These are phyloP conservation scores for Penicillium salamii DNA, from an alignment of 495 filamentous ascomycete species.

Conservation along the genomic window DNA sequence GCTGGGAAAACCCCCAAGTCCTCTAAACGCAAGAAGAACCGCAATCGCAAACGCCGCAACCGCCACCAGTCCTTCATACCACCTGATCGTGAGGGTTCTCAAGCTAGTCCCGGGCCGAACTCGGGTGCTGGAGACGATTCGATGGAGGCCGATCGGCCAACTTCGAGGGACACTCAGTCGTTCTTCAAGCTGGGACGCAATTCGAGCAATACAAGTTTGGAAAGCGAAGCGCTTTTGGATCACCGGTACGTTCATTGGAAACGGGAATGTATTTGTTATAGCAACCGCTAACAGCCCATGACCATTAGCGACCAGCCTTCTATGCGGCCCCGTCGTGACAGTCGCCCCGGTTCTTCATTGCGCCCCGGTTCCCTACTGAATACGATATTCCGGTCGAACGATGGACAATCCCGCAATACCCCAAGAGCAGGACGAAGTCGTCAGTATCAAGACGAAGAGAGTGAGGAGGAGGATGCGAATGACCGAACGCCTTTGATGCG, in stretches of 20 bases:
- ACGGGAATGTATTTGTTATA: too few relatives aligned
- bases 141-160: conserved; percentile 30
- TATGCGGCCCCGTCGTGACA: conserved; percentile 67
- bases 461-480: conserved; percentile 40
- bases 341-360: conserved; percentile 49
- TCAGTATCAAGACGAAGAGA: conserved; percentile 44
- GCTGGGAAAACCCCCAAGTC: conserved; percentile 26
- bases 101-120: conserved; percentile 17
- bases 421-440: conserved; percentile 23
- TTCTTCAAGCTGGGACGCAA: conserved; percentile 62
- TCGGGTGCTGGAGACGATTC: conserved; percentile 23
- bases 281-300: too few relatives aligned
- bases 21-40: conserved; percentile 39
- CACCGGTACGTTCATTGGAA: conserved; percentile 71
- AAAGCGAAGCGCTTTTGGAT: conserved; percentile 76
- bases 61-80: conserved; percentile 39
- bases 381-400: conserved; percentile 21
- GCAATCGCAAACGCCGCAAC: conserved; percentile 40
- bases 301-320: conserved; percentile 61
- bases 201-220: conserved; percentile 75
- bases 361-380: conserved; percentile 34
- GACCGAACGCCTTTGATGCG: conserved; percentile 45
- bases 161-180: conserved; percentile 30
- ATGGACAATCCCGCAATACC: conserved; percentile 30
- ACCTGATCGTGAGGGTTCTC: conserved; percentile 23